These are phyloP conservation scores for Pleurostoma richardsiae DNA, from an alignment of 2,329 filamentous ascomycete genomes.

Conservation along the genomic window DNA sequence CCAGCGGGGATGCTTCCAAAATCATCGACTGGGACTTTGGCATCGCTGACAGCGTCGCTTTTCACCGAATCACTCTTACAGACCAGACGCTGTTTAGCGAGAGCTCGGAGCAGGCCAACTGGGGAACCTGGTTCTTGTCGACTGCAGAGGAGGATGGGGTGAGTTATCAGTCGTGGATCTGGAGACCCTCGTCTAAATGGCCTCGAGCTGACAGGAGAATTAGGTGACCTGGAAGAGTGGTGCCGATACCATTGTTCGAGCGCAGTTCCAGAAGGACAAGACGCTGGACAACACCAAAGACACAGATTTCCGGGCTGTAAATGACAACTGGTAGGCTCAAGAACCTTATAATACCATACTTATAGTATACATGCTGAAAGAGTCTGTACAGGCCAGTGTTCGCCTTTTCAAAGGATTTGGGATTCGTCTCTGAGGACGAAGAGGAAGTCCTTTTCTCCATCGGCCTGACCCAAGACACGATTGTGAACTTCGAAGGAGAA, in stretches of 20 bases:
- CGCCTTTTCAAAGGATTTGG: conserved; percentile 64
- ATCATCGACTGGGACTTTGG: conserved; percentile 59
- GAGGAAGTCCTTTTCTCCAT: conserved; percentile 64
- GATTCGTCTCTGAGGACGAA: conserved; percentile 27
- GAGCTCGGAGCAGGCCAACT: conserved; percentile 65
- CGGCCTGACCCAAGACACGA: conserved; percentile 69
- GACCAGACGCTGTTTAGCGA: conserved; percentile 65
- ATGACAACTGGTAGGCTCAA: conserved; percentile 45
- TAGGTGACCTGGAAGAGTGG: conserved; percentile 68
- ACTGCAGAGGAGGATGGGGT: conserved; percentile 49
- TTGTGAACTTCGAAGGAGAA: conserved; percentile 69
- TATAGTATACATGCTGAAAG: conserved; percentile 1
- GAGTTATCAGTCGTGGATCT: conserved; percentile 13
- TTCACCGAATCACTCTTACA: conserved; percentile 58
- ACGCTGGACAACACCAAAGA: conserved; percentile 62
- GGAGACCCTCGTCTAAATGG: too few relatives aligned
- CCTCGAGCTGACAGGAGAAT: not conserved
- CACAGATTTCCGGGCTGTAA: conserved; percentile 58
- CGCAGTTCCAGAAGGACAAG: conserved; percentile 59
- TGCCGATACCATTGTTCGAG: conserved; percentile 58
- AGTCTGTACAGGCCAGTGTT: conserved; percentile 62
- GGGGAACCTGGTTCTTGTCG: conserved; percentile 76
- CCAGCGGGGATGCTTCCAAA: conserved; percentile 54
- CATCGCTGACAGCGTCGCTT: conserved; percentile 45
- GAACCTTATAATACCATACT: not conserved